These are phyloP conservation scores for Neonectria coccinea DNA, from an alignment of 2,329 filamentous ascomycete species.

Conservation along the genomic window DNA sequence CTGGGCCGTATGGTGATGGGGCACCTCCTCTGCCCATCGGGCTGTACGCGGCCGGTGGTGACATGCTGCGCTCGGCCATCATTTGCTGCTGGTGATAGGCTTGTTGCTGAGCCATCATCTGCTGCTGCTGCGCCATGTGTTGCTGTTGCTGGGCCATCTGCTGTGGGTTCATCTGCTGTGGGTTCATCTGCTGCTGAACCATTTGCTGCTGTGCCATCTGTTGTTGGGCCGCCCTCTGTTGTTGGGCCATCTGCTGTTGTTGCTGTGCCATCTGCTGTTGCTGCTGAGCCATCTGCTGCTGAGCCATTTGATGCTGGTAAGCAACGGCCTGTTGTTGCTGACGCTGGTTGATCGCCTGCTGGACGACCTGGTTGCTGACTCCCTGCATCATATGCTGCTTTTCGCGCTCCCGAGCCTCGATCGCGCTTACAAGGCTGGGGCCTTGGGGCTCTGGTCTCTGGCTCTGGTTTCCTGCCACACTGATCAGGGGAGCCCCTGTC, in stretches of 20 bases:
- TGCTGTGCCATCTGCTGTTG: conserved; percentile 49
- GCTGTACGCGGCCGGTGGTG: conserved; percentile 42
- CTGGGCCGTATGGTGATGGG: conserved; percentile 38
- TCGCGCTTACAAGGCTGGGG: conserved; percentile 78
- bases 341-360: conserved; percentile 47
- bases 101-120: conserved; percentile 37
- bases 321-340: conserved; percentile 46
- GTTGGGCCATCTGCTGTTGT: conserved; percentile 27
- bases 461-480: conserved; percentile 67
- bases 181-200: conserved; percentile 43
- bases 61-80: conserved; percentile 41
- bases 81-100: conserved; percentile 36
- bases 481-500: conserved; percentile 81
- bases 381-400: conserved; percentile 58
- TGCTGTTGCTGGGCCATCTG: conserved; percentile 46
- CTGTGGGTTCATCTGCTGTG: conserved; percentile 46
- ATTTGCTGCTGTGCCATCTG: conserved; percentile 45
- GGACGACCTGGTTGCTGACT: conserved; percentile 30
- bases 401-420: conserved; percentile 83
- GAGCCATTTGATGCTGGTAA: conserved; percentile 51
- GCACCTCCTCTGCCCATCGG: conserved; percentile 40
- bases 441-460: conserved; percentile 64
- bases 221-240: conserved; percentile 40
- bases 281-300: conserved; percentile 62
- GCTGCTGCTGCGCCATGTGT: conserved; percentile 48